Conservation (phyloP, 116 monocot genomes). For the Cymodocea nodosa region DNA sequence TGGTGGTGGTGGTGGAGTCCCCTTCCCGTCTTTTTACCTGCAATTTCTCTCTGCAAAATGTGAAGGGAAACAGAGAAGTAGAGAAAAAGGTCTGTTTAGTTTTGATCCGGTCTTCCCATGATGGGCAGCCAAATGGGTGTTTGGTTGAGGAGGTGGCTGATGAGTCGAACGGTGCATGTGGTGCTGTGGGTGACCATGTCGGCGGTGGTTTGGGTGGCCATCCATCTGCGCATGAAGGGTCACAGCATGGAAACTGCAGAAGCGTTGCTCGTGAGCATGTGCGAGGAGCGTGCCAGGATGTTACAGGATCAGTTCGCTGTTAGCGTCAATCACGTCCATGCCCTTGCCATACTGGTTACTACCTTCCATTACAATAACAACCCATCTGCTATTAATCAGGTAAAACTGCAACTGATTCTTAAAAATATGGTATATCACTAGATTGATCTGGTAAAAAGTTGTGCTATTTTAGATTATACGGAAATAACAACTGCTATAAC, state of each 20-base stretch:
- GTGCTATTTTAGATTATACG: too few species aligned
- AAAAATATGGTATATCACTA: background rate
- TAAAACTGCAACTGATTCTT: constrained; percentile 3
- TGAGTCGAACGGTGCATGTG: constrained; percentile 23
- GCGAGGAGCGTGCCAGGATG: constrained; percentile 84
- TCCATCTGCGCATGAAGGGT: constrained; percentile 26
- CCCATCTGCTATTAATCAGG: constrained; percentile 78
- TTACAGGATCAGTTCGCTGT: constrained; percentile 89
- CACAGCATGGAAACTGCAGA: constrained; percentile 32
- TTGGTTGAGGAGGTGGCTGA: constrained; percentile 18
- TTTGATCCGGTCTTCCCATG: background rate
- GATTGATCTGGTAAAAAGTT: too few species aligned
- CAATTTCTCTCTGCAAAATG: background rate
- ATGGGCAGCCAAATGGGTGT: constrained; percentile 6
- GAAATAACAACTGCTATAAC: too few species aligned
- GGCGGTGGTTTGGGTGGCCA: constrained; percentile 13
- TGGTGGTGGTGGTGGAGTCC: background rate
- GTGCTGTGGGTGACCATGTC: constrained; percentile 33
- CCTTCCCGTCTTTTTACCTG: background rate
- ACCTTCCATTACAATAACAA: constrained; percentile 67
- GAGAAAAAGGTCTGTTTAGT: background rate
- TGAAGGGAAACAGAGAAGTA: background rate
- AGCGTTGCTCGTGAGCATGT: constrained; percentile 48
- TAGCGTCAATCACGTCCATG: constrained; percentile 87
- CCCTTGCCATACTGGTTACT: constrained; percentile 75